phyloP scores from a whole-genome alignment of 2,329 filamentous ascomycete species.

The Coleophoma crateriformis region DNA sequence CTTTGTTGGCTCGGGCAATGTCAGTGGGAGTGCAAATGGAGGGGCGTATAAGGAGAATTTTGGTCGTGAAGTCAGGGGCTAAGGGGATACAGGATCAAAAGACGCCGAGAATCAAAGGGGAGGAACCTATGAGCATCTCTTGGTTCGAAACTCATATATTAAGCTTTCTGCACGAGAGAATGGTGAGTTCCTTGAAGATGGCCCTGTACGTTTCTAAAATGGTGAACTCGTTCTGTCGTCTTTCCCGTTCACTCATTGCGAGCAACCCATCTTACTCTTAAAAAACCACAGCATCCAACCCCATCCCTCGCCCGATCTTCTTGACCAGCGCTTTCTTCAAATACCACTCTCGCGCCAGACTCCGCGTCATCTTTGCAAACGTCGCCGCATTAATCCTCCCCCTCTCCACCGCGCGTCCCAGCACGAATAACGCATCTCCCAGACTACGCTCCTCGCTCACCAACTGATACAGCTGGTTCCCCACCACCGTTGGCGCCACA shows the following conservation, averaged over 20 bases:
- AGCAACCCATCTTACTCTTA: background rate
- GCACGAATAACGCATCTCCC: conserved; percentile 79
- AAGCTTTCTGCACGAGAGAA: no score
- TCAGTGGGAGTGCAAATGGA: background rate
- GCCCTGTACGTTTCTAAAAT: no score
- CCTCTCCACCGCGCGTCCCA: conserved; percentile 68
- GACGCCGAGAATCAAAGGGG: no score
- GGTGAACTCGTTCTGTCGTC: no score
- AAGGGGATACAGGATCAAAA: no score
- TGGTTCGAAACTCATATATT: no score
- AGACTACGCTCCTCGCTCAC: conserved; percentile 86
- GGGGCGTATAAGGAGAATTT: no score
- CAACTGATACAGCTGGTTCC: conserved; percentile 83
- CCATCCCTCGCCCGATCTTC: conserved; percentile 76
- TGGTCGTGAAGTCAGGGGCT: no score
- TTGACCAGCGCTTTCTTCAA: conserved; percentile 74
- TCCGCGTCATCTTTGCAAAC: conserved; percentile 73
- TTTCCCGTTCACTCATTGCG: no score
- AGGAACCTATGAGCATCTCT: no score
- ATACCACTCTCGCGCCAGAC: conserved; percentile 73
- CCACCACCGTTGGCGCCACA: conserved; percentile 89
- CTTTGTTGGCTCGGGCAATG: conserved; percentile 5
- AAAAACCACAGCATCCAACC: conserved; percentile 36
- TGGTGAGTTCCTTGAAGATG: no score
- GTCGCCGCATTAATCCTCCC: conserved; percentile 66